Conservation (phyloP, 2,329 filamentous ascomycete genomes). For the Alternaria burnsii region DNA sequence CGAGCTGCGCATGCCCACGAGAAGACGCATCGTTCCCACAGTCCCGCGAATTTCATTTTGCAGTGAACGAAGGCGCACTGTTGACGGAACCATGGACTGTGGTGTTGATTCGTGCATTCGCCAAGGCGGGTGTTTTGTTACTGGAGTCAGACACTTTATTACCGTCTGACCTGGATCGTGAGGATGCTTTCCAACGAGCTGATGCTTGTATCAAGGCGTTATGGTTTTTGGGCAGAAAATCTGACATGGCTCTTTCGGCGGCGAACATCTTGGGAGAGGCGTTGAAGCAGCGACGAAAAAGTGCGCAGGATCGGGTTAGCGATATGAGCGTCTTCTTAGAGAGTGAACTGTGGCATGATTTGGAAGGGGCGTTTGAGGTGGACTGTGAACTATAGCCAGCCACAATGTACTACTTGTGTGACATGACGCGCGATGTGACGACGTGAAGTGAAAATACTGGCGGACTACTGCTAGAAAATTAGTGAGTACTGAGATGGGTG, state of each 20-base stretch:
- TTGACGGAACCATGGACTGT: slow-evolving; percentile 69
- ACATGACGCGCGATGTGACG: background rate
- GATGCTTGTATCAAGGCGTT: slow-evolving; percentile 63
- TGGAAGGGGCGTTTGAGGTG: slow-evolving; percentile 28
- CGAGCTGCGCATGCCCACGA: slow-evolving; percentile 55
- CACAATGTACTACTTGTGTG: slow-evolving; percentile 7
- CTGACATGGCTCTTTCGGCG: slow-evolving; percentile 59
- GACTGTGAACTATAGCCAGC: slow-evolving; percentile 27
- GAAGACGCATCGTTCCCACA: slow-evolving; percentile 39
- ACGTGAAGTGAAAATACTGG: background rate
- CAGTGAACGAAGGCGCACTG: slow-evolving; percentile 64
- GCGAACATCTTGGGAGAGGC: slow-evolving; percentile 51
- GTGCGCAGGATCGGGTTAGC: slow-evolving; percentile 30
- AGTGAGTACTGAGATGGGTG: background rate
- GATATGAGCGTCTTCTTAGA: slow-evolving; percentile 38
- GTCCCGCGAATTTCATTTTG: slow-evolving; percentile 60
- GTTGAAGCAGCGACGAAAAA: slow-evolving; percentile 39
- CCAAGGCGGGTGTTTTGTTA: slow-evolving; percentile 56
- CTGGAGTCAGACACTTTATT: slow-evolving; percentile 48
- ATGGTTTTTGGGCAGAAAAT: slow-evolving; percentile 65
- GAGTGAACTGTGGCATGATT: slow-evolving; percentile 37
- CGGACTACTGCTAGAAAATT: background rate
- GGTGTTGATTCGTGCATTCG: slow-evolving; percentile 63
- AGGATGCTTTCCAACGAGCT: slow-evolving; percentile 51
- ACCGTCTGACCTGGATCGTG: slow-evolving; percentile 15